Percentiles rank a stretch among this genome's conserved stretches.
Evolutionary conservation across 2,329 filamentous ascomycete species (phyloP).

Genomic region (Colletotrichum sp.): DNA sequence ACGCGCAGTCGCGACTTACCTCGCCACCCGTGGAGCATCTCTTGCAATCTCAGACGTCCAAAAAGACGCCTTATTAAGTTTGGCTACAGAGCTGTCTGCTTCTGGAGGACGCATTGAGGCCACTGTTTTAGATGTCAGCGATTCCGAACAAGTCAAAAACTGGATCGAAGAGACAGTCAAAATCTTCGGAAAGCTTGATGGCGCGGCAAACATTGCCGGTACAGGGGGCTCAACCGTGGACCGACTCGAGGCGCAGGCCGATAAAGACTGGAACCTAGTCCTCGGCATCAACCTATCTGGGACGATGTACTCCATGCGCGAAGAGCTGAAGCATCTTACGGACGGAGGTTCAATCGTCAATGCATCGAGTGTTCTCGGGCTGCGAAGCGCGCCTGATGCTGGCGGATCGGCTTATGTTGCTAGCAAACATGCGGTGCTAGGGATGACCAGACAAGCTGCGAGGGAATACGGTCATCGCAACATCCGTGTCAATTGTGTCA

Average conservation of each 20-base stretch:
- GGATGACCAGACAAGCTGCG: not conserved
- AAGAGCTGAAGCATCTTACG: constrained; percentile 35
- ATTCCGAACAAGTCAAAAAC: constrained; percentile 30
- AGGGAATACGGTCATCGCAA: not conserved
- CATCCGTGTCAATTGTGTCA: not conserved
- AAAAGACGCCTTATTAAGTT: constrained; percentile 31
- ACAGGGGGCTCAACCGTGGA: constrained; percentile 26
- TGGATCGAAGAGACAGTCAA: constrained; percentile 37
- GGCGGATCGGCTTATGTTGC: not conserved
- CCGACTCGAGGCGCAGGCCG: constrained; percentile 24
- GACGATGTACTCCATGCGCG: constrained; percentile 31
- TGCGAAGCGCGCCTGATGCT: not conserved
- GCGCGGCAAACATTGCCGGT: constrained; percentile 42
- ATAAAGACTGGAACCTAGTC: constrained; percentile 28
- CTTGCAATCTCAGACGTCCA: constrained; percentile 55
- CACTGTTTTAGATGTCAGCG: constrained; percentile 31
- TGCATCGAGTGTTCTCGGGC: constrained; percentile 24
- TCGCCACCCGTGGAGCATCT: constrained; percentile 45
- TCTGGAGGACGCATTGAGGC: not conserved
- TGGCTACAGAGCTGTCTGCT: not conserved
- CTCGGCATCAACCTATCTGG: constrained; percentile 31
- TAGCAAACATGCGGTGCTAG: not conserved
- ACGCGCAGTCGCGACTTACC: constrained; percentile 46
- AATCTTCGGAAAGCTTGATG: constrained; percentile 36
- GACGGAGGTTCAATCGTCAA: constrained; percentile 51